These are phyloP conservation scores for Musa beccarii DNA, from an alignment of 176 grass and related monocot species.

Conservation along the genomic window DNA sequence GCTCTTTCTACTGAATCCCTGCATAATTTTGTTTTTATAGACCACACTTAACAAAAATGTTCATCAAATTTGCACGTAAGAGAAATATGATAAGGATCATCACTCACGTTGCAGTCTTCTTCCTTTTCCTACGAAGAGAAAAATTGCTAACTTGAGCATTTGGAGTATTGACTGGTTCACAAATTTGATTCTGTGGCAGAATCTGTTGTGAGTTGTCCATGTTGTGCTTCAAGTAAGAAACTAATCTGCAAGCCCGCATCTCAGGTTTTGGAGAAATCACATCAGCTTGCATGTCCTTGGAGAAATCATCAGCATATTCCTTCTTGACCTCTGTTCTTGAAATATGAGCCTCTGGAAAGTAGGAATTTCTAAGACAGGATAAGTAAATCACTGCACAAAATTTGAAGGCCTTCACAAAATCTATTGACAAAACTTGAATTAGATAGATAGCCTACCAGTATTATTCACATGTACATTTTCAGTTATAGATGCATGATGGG, in stretches of 20 bases:
- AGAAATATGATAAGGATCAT: conserved; percentile 23
- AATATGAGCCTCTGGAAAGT: conserved; percentile 7
- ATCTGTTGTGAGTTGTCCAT: neutral
- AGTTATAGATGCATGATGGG: neutral
- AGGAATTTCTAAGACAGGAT: conserved; percentile 8
- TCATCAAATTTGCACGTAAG: neutral
- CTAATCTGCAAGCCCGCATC: neutral
- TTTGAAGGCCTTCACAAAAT: conserved; percentile 25
- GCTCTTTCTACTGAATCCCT: conserved; percentile 84
- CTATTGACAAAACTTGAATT: neutral
- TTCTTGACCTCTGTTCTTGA: conserved; percentile 7
- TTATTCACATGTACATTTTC: conserved; percentile 6
- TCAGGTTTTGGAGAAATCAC: conserved; percentile 2
- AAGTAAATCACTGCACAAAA: conserved; percentile 7
- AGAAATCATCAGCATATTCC: neutral
- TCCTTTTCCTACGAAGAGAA: conserved; percentile 43
- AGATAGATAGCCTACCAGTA: conserved; percentile 15
- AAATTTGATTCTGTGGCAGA: neutral
- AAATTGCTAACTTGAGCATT: conserved; percentile 5
- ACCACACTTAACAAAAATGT: neutral
- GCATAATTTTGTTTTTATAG: conserved; percentile 20
- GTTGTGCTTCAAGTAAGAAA: neutral
- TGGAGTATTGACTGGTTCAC: neutral
- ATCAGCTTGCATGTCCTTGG: neutral
- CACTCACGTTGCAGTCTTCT: conserved; percentile 74